A percentile compares a stretch with the other conserved stretches of the same genome.
These are phyloP conservation scores for Allantophomopsis lycopodina DNA, from an alignment of 2,329 filamentous ascomycete species.

Conservation along the genomic window DNA sequence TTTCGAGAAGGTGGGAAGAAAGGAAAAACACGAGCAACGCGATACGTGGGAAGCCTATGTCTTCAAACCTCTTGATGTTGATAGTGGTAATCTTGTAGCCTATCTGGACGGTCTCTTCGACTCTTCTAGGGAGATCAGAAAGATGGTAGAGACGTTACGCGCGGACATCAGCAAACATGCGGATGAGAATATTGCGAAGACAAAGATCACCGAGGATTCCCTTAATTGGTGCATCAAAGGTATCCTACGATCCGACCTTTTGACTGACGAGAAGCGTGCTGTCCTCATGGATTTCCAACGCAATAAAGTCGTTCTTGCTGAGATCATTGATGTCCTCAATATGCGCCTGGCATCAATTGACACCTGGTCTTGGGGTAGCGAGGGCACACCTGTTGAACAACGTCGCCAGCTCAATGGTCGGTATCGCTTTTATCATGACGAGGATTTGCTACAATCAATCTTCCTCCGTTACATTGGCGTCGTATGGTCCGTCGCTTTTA, in stretches of 20 bases:
- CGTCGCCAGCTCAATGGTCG: slow-evolving; percentile 39
- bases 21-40: slow-evolving; percentile 38
- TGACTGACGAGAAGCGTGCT: slow-evolving; percentile 33
- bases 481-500: slow-evolving; percentile 31
- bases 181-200: slow-evolving; percentile 1
- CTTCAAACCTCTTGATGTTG: slow-evolving; percentile 30
- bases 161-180: slow-evolving; percentile 22
- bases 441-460: slow-evolving; percentile 39
- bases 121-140: slow-evolving; percentile 20
- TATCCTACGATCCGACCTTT: slow-evolving; percentile 32
- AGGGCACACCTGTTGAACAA: slow-evolving; percentile 30
- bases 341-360: slow-evolving; percentile 35
- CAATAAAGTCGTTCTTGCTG: slow-evolving; percentile 31
- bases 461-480: slow-evolving; percentile 37
- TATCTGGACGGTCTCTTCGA: slow-evolving; percentile 38
- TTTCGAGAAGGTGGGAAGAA: slow-evolving; percentile 33
- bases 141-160: slow-evolving; percentile 27
- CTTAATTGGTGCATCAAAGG: slow-evolving; percentile 31
- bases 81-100: slow-evolving; percentile 26
- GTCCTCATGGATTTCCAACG: slow-evolving; percentile 33
- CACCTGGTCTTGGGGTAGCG: slow-evolving; percentile 33
- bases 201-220: slow-evolving; percentile 23
- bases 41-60: slow-evolving; percentile 38
- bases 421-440: slow-evolving; percentile 44
- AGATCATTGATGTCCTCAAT: slow-evolving; percentile 42